Evolutionary conservation across 768 basidiomycete genomes (phyloP).

Genomic region (Lentinula sp.): DNA sequence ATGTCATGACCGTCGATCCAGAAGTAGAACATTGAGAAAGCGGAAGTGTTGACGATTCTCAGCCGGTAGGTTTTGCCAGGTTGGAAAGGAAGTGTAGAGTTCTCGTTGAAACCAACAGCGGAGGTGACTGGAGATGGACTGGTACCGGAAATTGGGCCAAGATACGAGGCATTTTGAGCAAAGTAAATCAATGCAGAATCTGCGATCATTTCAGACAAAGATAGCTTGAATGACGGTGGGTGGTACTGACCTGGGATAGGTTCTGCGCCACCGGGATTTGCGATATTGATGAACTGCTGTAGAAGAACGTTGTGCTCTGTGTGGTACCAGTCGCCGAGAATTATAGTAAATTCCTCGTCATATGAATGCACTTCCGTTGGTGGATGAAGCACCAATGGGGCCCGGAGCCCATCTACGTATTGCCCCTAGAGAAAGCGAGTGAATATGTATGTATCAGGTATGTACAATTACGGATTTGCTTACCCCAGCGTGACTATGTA

Average conservation of each 20-base stretch:
- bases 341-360: constrained; percentile 85
- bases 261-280: constrained; percentile 81
- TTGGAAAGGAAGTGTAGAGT: constrained; percentile 77
- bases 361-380: constrained; percentile 62
- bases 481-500: constrained; percentile 60
- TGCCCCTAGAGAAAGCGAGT: constrained; percentile 48
- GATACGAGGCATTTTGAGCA: constrained; percentile 66
- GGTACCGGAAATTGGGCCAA: constrained; percentile 50
- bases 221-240: neutral
- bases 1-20: constrained; percentile 89
- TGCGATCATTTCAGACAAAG: constrained; percentile 17
- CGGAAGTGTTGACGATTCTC: constrained; percentile 80
- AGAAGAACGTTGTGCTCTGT: constrained; percentile 59
- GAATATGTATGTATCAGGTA: neutral
- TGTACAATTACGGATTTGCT: constrained; percentile 10
- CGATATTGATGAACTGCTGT: constrained; percentile 58
- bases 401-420: constrained; percentile 91
- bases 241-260: constrained; percentile 68
- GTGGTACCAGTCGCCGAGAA: constrained; percentile 94
- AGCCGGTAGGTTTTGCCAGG: constrained; percentile 89
- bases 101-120: constrained; percentile 79
- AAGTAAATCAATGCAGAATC: constrained; percentile 84
- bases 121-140: constrained; percentile 44
- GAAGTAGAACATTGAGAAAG: constrained; percentile 72
- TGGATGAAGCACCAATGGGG: constrained; percentile 77